A percentile compares a stretch with the other conserved stretches of the same genome.
Conservation (phyloP, 495 filamentous ascomycete genomes). For the Eremomyces bilateralis region DNA sequence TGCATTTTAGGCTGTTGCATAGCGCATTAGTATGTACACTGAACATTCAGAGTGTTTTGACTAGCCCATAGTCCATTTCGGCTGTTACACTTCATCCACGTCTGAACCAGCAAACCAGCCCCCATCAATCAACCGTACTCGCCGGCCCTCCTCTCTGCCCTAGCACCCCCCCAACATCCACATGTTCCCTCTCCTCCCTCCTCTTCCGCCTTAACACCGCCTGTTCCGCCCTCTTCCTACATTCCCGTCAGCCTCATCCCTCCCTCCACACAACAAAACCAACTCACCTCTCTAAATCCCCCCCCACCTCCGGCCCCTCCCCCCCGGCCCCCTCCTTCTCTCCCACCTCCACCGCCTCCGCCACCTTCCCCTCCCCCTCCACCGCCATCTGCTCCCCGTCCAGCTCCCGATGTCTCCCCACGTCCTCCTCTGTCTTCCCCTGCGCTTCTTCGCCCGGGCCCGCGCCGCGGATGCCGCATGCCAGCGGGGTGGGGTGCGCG, state of each 20-base stretch:
- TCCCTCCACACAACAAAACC: slow-evolving; percentile 1
- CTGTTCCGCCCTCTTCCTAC: slow-evolving; percentile 24
- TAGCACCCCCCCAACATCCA: slow-evolving; percentile 17
- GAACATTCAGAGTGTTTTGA: too few species aligned
- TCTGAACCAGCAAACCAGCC: too few species aligned
- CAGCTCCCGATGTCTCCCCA: slow-evolving; percentile 18
- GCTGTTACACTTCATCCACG: too few species aligned
- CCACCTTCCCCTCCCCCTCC: slow-evolving; percentile 18
- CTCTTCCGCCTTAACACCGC: slow-evolving; percentile 13
- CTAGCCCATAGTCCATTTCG: too few species aligned
- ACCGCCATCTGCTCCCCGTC: slow-evolving; percentile 20
- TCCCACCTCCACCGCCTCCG: slow-evolving; percentile 13
- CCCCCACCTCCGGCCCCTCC: slow-evolving; percentile 13
- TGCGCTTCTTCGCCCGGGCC: slow-evolving; percentile 15
- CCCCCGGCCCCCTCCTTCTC: slow-evolving; percentile 7
- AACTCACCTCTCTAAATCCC: slow-evolving; percentile 18
- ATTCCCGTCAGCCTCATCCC: neutral
- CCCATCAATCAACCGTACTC: slow-evolving; percentile 16
- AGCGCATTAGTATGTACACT: too few species aligned
- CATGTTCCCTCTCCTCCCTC: slow-evolving; percentile 10
- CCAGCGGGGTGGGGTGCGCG: slow-evolving; percentile 11
- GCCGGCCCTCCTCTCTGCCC: slow-evolving; percentile 21
- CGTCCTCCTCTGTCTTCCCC: slow-evolving; percentile 13
- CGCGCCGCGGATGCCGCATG: slow-evolving; percentile 16
- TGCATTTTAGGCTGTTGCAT: too few species aligned